A percentile compares a stretch with the other conserved stretches of the same genome.
Evolutionary conservation across 371 early-diverging fungal species (phyloP).

Genomic region (Thermomucor indicae-seudaticae): DNA sequence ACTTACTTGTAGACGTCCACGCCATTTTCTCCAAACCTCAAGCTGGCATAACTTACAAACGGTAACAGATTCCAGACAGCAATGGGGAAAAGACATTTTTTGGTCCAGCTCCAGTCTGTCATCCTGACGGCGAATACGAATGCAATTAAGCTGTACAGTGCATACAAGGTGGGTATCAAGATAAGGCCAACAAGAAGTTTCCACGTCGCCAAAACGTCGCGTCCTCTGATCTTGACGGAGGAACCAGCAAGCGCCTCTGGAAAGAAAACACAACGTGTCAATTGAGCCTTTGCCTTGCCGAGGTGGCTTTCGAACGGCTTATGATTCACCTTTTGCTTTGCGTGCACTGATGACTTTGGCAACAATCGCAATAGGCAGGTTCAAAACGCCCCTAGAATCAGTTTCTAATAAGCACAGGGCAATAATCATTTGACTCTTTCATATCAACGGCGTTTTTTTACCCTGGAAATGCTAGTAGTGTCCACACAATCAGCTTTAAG

Average conservation of each 20-base stretch:
- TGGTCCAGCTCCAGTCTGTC: slow-evolving; percentile 27
- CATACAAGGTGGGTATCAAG: slow-evolving; percentile 73
- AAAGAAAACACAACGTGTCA: not conserved
- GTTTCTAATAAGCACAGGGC: not conserved
- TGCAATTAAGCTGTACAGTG: slow-evolving; percentile 61
- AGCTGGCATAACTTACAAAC: slow-evolving; percentile 73
- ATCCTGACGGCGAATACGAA: slow-evolving; percentile 41
- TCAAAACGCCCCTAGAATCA: slow-evolving; percentile 60
- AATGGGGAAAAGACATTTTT: slow-evolving; percentile 41
- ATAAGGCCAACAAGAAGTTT: slow-evolving; percentile 86
- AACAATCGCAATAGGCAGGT: slow-evolving; percentile 74
- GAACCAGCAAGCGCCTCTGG: slow-evolving; percentile 84
- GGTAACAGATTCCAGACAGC: slow-evolving; percentile 61
- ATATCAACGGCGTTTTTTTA: slow-evolving; percentile 22
- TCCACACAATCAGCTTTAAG: slow-evolving; percentile 63
- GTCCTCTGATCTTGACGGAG: slow-evolving; percentile 88
- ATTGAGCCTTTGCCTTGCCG: not conserved
- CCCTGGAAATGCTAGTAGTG: slow-evolving; percentile 83
- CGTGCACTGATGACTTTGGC: slow-evolving; percentile 67
- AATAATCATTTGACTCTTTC: not conserved
- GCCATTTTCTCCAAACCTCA: slow-evolving; percentile 88
- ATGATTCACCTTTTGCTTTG: slow-evolving; percentile 79
- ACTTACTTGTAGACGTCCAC: slow-evolving; percentile 75
- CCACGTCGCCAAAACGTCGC: slow-evolving; percentile 97
- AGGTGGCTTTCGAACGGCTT: no score